A percentile compares a stretch with the other conserved stretches of the same genome.
These are phyloP conservation scores for Xylaria sp. DNA, from an alignment of 2,329 filamentous ascomycete species.

Conservation along the genomic window DNA sequence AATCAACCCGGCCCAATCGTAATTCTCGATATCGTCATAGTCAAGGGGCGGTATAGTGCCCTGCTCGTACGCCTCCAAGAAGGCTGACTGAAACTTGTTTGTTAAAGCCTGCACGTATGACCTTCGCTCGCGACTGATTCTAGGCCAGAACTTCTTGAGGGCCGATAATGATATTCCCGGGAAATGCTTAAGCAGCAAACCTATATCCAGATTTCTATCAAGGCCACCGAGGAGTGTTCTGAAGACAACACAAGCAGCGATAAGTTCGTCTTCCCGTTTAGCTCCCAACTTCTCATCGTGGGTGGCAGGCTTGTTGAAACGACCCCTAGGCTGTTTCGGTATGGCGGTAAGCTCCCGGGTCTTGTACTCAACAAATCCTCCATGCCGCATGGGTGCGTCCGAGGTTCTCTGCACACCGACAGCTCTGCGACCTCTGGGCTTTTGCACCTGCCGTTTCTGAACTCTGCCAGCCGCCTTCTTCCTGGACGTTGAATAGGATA, in stretches of 20 bases:
- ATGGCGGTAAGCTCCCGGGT: conserved; percentile 28
- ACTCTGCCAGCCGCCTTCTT: not conserved
- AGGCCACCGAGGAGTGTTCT: conserved; percentile 56
- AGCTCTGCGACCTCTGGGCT: not conserved
- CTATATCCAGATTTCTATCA: conserved; percentile 56
- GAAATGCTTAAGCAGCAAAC: conserved; percentile 51
- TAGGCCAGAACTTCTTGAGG: conserved; percentile 52
- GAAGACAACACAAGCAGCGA: conserved; percentile 55
- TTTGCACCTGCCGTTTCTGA: not conserved
- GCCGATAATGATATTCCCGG: conserved; percentile 47
- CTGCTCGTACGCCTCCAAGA: conserved; percentile 60
- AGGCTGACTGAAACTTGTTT: conserved; percentile 58
- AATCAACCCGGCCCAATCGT: conserved; percentile 64
- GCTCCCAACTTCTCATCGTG: conserved; percentile 33
- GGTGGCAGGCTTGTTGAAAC: conserved; percentile 32
- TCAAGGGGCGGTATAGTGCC: conserved; percentile 57
- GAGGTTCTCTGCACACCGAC: not conserved
- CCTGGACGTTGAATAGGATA: conserved; percentile 16
- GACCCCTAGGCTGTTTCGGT: conserved; percentile 28
- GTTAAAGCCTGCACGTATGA: conserved; percentile 53
- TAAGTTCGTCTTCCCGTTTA: conserved; percentile 43
- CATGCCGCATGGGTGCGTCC: conserved; percentile 3
- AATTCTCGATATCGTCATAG: conserved; percentile 56
- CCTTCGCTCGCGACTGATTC: conserved; percentile 45
- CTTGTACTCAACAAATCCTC: conserved; percentile 27